These are phyloP conservation scores for Leccinum disarticulatum DNA, from an alignment of 768 basidiomycete species.

Conservation along the genomic window DNA sequence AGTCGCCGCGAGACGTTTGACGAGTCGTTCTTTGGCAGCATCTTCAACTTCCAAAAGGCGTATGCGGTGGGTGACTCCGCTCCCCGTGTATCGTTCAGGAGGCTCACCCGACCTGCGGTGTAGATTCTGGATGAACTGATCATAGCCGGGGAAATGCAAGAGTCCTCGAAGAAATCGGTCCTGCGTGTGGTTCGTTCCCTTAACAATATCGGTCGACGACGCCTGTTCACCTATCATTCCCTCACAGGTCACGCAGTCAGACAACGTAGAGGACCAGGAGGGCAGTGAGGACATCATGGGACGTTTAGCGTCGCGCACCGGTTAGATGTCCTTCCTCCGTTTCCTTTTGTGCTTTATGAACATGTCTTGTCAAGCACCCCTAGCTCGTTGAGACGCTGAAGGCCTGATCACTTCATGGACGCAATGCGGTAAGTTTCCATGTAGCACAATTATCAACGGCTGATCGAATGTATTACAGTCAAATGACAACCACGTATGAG, in stretches of 20 bases:
- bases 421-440: slow-evolving; percentile 1
- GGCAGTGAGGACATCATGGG: slow-evolving; percentile 79
- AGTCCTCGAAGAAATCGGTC: slow-evolving; percentile 78
- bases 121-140: slow-evolving; percentile 92
- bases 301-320: slow-evolving; percentile 69
- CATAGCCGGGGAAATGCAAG: slow-evolving; percentile 91
- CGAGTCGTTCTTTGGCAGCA: slow-evolving; percentile 45
- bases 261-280: slow-evolving; percentile 83
- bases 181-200: slow-evolving; percentile 50
- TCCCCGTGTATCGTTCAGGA: not conserved
- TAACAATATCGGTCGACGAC: slow-evolving; percentile 9
- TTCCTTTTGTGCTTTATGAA: slow-evolving; percentile 12
- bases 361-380: slow-evolving; percentile 26
- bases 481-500: not conserved
- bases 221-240: not conserved
- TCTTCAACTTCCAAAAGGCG: slow-evolving; percentile 98
- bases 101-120: slow-evolving; percentile 1
- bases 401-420: not conserved
- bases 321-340: slow-evolving; percentile 42
- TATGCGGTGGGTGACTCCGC: slow-evolving; percentile 58
- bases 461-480: not conserved
- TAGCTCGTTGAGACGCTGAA: slow-evolving; percentile 26
- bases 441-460: not conserved
- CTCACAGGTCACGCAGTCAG: slow-evolving; percentile 77
- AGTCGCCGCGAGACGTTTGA: not conserved